Evolutionary conservation across 495 filamentous ascomycete genomes (phyloP), one percentile per base, ranked within the genome.

Genomic region (Podospora anserina): DNA sequence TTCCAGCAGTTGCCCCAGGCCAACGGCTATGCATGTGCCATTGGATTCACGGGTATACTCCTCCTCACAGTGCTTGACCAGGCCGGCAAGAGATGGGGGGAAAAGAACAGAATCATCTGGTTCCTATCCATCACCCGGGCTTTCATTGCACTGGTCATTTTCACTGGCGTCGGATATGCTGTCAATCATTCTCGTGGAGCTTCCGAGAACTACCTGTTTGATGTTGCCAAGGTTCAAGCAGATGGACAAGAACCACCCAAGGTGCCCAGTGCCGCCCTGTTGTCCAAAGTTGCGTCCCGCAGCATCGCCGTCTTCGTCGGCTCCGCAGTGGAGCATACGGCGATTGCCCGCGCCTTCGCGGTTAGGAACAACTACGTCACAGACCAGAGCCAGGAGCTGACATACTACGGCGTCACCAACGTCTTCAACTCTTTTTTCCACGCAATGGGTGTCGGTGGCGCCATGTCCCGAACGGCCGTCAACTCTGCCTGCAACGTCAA

Each of bases 341-440:
- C 82, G 18, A 82, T 85, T 30, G 82, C 76, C 7, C 79, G 80
- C 16, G 80, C 81, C 4, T 86, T 86, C 65, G 82, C 73, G 2
- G 78, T 80, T 6, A 71, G 74, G 64, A 83, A 86, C 73, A 77
- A 79, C 69, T 86, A 86, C 64, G 71, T 78, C 27, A 74, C 81
- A 63, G 82, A 85, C 63, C 78, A 81, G 70, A 81, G 76, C 32
- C 82, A 84, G 65, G 83, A 85, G 67, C 78, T 85, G 26, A 79
- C 76, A 62, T 84, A 80, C 71, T 77, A 82, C 61, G 83, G 83
- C 32, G 70, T 83, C 20, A 77, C 78, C 11, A 84, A 84, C 71
- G 75, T 85, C 54, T 68, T 84, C 67, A 83, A 83, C 77, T 78
- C 78, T 53, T 85, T 83, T 76, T 84, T 82, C 71, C 80, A 76